Evolutionary conservation across 495 filamentous ascomycete genomes (phyloP).

Genomic region (Penicillium goetzii): DNA sequence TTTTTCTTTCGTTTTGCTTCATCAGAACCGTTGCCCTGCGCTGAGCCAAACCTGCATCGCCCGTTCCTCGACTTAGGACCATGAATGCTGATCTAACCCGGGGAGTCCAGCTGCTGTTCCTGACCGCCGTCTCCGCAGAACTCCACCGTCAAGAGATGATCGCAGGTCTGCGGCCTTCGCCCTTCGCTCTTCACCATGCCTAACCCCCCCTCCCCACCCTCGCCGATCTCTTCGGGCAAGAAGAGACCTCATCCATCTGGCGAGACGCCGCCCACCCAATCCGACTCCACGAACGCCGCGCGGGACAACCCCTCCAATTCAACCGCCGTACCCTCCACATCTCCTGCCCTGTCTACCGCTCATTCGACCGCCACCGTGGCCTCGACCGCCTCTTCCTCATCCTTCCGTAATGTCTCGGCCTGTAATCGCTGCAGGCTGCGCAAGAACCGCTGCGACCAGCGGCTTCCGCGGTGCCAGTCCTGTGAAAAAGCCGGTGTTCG

Average conservation of each 20-base stretch:
- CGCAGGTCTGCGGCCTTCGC: constrained; percentile 34
- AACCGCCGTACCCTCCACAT: constrained; percentile 21
- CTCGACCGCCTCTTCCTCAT: constrained; percentile 48
- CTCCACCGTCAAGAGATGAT: constrained; percentile 43
- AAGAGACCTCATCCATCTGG: constrained; percentile 46
- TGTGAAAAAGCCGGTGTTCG: constrained; percentile 88
- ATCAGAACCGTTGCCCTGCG: constrained; percentile 17
- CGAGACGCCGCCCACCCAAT: constrained; percentile 27
- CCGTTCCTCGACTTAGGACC: constrained; percentile 28
- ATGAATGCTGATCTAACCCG: constrained; percentile 41
- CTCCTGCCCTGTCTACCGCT: constrained; percentile 25
- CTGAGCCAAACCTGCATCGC: constrained; percentile 7
- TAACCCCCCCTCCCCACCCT: constrained; percentile 41
- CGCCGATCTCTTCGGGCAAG: constrained; percentile 43
- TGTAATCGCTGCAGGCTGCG: constrained; percentile 90
- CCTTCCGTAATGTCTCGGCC: constrained; percentile 92
- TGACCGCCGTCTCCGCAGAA: constrained; percentile 35
- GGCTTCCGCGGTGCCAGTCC: constrained; percentile 82
- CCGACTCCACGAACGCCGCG: constrained; percentile 25
- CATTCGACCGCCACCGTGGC: constrained; percentile 27
- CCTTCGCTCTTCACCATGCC: constrained; percentile 42
- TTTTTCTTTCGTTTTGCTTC: constrained; percentile 17
- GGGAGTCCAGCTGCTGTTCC: constrained; percentile 28
- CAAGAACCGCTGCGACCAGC: constrained; percentile 95
- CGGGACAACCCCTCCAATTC: constrained; percentile 24